Conservation (phyloP, 2,329 filamentous ascomycete genomes). For the Domatiomyces globalis region DNA sequence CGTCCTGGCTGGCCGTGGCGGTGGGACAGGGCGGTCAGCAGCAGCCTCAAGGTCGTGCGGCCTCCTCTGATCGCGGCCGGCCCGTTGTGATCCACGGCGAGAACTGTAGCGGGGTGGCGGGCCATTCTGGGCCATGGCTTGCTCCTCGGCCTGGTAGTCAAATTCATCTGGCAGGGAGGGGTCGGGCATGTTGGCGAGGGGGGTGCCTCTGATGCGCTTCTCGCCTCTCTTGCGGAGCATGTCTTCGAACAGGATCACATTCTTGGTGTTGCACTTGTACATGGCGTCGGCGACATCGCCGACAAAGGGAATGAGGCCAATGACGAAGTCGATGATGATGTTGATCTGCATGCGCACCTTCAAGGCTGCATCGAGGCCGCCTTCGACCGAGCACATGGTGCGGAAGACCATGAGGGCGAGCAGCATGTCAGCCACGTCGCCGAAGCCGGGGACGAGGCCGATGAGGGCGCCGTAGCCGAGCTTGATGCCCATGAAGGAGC, state of each 20-base stretch:
- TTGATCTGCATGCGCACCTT: constrained; percentile 66
- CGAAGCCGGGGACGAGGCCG: constrained; percentile 64
- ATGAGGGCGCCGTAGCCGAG: constrained; percentile 87
- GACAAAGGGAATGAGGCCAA: constrained; percentile 39
- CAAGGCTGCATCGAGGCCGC: constrained; percentile 47
- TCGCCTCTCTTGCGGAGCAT: constrained; percentile 29
- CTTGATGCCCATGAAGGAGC: constrained; percentile 64
- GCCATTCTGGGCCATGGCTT: constrained; percentile 12
- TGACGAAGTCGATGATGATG: constrained; percentile 40
- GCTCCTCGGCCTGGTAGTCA: constrained; percentile 18
- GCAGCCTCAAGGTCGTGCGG: constrained; percentile 18
- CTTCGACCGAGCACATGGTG: constrained; percentile 59
- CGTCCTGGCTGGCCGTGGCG: constrained; percentile 13
- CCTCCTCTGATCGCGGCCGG: constrained; percentile 13
- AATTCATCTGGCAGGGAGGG: constrained; percentile 22
- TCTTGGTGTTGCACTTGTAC: constrained; percentile 36
- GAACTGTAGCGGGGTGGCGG: constrained; percentile 14
- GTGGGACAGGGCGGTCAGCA: constrained; percentile 4
- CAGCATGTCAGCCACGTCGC: constrained; percentile 59
- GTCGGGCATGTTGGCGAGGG: constrained; percentile 21
- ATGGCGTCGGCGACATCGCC: constrained; percentile 35
- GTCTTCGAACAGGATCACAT: constrained; percentile 32
- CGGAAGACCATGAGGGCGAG: constrained; percentile 63
- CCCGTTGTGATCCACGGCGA: constrained; percentile 17
- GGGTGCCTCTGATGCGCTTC: constrained; percentile 21